Percentiles rank a stretch among this genome's conserved stretches.
phyloP scores from a whole-genome alignment of 208 protist species.

The Acanthamoeba healyi region DNA sequence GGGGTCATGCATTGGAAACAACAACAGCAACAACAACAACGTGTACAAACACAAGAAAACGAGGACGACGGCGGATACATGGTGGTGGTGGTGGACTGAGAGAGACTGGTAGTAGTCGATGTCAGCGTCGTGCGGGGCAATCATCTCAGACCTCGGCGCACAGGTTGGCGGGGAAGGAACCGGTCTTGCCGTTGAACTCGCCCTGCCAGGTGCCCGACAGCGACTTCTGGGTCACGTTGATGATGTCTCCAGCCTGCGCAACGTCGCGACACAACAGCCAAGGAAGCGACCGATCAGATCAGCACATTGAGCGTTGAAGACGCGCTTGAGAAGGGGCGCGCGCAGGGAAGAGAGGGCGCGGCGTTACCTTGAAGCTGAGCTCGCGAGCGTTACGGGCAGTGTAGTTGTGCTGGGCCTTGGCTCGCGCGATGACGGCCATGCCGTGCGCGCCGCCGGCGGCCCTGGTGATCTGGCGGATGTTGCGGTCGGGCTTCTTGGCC shows the following conservation, averaged over 20 bases:
- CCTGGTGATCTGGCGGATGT: slow-evolving; percentile 64
- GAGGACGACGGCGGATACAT: too few species aligned
- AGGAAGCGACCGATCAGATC: too few species aligned
- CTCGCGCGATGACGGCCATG: slow-evolving; percentile 48
- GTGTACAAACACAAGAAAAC: too few species aligned
- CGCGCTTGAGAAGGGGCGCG: not conserved
- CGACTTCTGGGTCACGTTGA: slow-evolving; percentile 73
- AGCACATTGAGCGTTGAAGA: too few species aligned
- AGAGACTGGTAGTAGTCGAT: too few species aligned
- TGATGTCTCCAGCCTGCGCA: slow-evolving; percentile 40
- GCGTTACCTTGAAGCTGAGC: slow-evolving; percentile 44
- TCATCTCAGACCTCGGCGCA: slow-evolving; percentile 4
- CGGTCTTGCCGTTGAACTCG: slow-evolving; percentile 76
- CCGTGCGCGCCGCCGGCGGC: slow-evolving; percentile 37
- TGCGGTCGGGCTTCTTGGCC: slow-evolving; percentile 50
- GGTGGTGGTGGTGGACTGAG: too few species aligned
- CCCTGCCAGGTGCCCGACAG: slow-evolving; percentile 71
- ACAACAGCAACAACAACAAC: too few species aligned
- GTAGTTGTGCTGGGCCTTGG: slow-evolving; percentile 71
- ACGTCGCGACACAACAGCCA: not conserved
- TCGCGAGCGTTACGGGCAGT: slow-evolving; percentile 60
- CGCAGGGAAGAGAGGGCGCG: not conserved
- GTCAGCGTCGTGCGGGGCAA: too few species aligned
- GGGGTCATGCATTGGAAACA: too few species aligned
- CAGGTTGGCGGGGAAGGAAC: slow-evolving; percentile 68